Evolutionary conservation across 2,329 filamentous ascomycete species (phyloP), one percentile per base, ranked within the genome.

Genomic region (Clarireedia paspali): DNA sequence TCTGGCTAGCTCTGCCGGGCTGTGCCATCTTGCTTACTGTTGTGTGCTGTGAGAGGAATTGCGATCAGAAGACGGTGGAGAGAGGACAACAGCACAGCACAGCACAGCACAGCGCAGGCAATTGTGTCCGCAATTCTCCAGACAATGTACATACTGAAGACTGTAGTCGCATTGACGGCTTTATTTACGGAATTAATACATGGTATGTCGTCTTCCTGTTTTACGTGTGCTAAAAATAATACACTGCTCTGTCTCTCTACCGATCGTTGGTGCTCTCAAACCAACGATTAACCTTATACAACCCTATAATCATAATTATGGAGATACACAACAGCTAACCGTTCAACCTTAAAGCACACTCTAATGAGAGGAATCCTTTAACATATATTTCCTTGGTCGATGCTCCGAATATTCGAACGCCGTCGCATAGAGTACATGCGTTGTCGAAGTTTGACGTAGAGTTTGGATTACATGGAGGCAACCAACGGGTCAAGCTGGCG

Each of bases 361-460:
- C 90, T 0, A 77, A 81, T 50, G 80, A 83, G 60, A 82, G 92
- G 63, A 89, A 89, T 66, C 89, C 91, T 34, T 77, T 99, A 60
- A 82, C 79, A 63, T 84, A 87, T 67, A 75, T 96, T 50, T 84
- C 85, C 12, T 76, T 83, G 47, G 74, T 96, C 62, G 84, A 91
- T 59, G 81, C 91, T 67, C 80, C 88, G 34, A 78, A 83, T 58
- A 87, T 99, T 62, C 83, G 89, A 66, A 89, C 91, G 0, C 84
- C 86, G 15, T 88, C 87, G 47, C 83, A 89, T 69, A 84, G 87
- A 57, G 82, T 96, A 47, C 85, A 94, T 68, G 85, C 91, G 49
- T 76, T 88, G 56, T 92, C 91, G 14, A 76, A 83, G 23, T 99
- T 99, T 71, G 89, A 96, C 66, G 75, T 99, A 59, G 85, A 82